A percentile compares a stretch with the other conserved stretches of the same genome.
These are phyloP conservation scores for Neonectria ditissima DNA, from an alignment of 2,329 filamentous ascomycete species.

Conservation along the genomic window DNA sequence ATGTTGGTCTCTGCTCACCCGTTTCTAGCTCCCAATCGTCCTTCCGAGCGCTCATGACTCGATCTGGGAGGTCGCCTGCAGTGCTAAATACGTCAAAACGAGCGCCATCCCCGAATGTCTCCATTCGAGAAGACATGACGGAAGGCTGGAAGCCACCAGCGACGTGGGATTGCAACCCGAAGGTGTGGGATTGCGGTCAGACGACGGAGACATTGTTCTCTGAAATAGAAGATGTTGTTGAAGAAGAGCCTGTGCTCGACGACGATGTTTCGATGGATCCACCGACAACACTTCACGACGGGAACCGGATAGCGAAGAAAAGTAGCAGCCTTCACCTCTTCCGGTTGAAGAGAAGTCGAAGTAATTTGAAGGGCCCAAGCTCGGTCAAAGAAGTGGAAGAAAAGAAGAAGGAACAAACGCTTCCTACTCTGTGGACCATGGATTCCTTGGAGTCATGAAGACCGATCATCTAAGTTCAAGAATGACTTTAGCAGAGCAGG, in stretches of 20 bases:
- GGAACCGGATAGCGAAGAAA: neutral
- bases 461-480: no score
- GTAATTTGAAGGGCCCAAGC: neutral
- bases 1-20: neutral
- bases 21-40: slow-evolving; percentile 13
- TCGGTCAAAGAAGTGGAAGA: neutral
- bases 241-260: neutral
- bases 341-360: neutral
- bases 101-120: slow-evolving; percentile 24
- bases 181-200: slow-evolving; percentile 11
- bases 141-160: slow-evolving; percentile 31
- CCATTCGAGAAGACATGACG: slow-evolving; percentile 12
- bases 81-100: slow-evolving; percentile 13
- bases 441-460: neutral
- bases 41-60: slow-evolving; percentile 22
- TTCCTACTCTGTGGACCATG: neutral
- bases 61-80: slow-evolving; percentile 6
- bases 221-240: slow-evolving; percentile 1
- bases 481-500: no score
- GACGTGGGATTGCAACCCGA: slow-evolving; percentile 15
- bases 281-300: neutral
- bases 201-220: slow-evolving; percentile 22
- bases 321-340: neutral
- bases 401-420: neutral
- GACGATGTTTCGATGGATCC: neutral